Percentiles rank a stretch among this genome's conserved stretches.
phyloP scores from a whole-genome alignment of 768 basidiomycete genomes.

The Trametes elegans region DNA sequence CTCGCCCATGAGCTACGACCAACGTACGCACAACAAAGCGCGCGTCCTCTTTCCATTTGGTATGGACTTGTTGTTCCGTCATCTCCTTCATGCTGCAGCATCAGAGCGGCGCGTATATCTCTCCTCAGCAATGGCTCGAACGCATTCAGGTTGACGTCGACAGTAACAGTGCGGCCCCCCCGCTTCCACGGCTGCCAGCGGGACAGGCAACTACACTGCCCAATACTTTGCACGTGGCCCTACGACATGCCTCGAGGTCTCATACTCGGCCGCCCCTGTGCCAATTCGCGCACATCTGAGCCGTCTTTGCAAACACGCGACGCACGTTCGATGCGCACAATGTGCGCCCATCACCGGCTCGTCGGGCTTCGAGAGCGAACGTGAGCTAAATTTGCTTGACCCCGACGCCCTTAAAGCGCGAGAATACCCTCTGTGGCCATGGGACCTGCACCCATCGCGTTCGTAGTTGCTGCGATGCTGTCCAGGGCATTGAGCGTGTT shows the following conservation, averaged over 20 bases:
- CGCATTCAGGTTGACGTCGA: too few species aligned
- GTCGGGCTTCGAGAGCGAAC: not conserved
- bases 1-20: too few species aligned
- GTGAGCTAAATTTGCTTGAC: constrained; percentile 9
- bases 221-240: too few species aligned
- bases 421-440: constrained; percentile 4
- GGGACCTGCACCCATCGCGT: not conserved
- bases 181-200: not conserved
- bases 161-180: too few species aligned
- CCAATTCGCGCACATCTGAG: not conserved
- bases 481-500: constrained; percentile 8
- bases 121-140: too few species aligned
- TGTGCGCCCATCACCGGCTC: not conserved
- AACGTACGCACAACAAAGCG: too few species aligned
- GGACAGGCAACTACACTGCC: not conserved
- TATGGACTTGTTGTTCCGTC: not conserved
- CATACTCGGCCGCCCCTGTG: not conserved
- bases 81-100: not conserved
- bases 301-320: not conserved
- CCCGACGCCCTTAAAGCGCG: not conserved
- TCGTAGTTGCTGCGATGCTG: constrained; percentile 6
- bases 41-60: not conserved
- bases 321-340: constrained; percentile 15
- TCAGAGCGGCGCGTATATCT: too few species aligned
- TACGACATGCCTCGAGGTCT: not conserved